Conservation (phyloP, 2,329 filamentous ascomycete genomes). For the Ophiosphaerella korrae region DNA sequence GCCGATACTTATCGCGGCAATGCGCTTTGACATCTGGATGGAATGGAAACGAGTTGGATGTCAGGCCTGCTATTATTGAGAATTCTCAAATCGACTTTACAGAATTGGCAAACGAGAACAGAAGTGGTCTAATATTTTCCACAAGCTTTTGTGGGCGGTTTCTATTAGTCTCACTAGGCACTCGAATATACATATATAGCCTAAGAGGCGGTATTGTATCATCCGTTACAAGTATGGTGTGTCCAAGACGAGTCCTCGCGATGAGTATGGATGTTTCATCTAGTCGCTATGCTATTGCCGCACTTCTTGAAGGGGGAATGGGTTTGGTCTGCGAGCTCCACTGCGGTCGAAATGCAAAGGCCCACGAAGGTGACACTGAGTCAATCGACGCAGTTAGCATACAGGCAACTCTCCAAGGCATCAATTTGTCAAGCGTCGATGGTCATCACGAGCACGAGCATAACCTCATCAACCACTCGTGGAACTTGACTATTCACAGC, state of each 20-base stretch:
- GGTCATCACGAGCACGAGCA: conserved; percentile 24
- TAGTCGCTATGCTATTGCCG: conserved; percentile 61
- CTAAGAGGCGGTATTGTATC: conserved; percentile 47
- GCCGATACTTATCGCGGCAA: conserved; percentile 56
- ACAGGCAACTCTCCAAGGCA: conserved; percentile 25
- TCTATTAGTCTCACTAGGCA: conserved; percentile 60
- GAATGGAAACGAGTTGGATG: conserved; percentile 44
- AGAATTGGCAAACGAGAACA: conserved; percentile 34
- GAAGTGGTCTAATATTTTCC: conserved; percentile 51
- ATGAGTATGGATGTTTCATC: conserved; percentile 68
- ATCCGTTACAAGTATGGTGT: conserved; percentile 60
- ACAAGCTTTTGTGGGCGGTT: conserved; percentile 65
- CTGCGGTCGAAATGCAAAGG: conserved; percentile 5
- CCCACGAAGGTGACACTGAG: conserved; percentile 4
- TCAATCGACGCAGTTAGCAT: conserved; percentile 35
- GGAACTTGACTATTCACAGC: conserved; percentile 34
- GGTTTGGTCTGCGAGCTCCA: conserved; percentile 63
- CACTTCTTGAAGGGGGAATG: conserved; percentile 64
- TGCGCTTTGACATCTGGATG: conserved; percentile 53
- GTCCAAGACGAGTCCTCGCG: conserved; percentile 62
- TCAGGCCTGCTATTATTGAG: conserved; percentile 16
- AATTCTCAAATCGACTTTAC: conserved; percentile 42
- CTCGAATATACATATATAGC: conserved; percentile 62
- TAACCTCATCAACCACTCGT: conserved; percentile 37
- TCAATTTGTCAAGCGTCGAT: conserved; percentile 28